Base-by-base conservation (phyloP, 495 filamentous ascomycete species). In the Aeminium ludgeri region DNA sequence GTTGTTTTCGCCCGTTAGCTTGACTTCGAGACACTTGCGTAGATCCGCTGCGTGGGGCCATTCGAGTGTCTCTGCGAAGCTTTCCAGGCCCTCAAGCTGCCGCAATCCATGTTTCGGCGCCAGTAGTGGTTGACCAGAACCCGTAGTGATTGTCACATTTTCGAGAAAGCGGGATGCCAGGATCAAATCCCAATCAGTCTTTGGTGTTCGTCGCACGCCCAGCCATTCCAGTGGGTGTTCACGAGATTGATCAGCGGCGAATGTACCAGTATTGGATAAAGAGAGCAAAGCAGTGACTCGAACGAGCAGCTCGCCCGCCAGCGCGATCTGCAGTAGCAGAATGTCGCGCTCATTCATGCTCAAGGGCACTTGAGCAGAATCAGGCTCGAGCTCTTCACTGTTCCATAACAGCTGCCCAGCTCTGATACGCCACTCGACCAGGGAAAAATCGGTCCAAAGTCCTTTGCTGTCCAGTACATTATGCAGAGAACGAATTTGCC, bases 351-450 rank as follows among this genome's bases (percentile, higher is more conserved):
- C 71, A 32, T 60, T 58, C 3, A 25, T 3, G 8, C 23, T 25
- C 23, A 8, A 25, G 34, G 59, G 49, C 52, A 59, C 50, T 4
- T 35, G 41, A 20, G 46, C 33, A 15, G 43, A 36, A 34, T 59
- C 58, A 12, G 57, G 54, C 38, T 73, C 58, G 11, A 71, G 69
- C 39, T 72, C 72, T 30, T 63, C 63, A 11, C 40, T 41, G 15
- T 75, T 79, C 81, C 82, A 92, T 13, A 92, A 61, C 44, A 89
- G 58, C 51, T 89, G 82, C n/a, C 84, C 83, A 1, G 80, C 68
- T 10, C 77, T 64, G 20, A 86, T 73, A 15, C 84, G 68, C 81
- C 81, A 87, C 52, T 86, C 81, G 0, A 82, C 72, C 18, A 77
- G 60, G 31, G 76, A 78, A 50, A 92, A 85, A 53, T 92, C 74